These are phyloP conservation scores for Skeletonema tropicum DNA, from an alignment of 108 stramenopile genomes.

Conservation along the genomic window DNA sequence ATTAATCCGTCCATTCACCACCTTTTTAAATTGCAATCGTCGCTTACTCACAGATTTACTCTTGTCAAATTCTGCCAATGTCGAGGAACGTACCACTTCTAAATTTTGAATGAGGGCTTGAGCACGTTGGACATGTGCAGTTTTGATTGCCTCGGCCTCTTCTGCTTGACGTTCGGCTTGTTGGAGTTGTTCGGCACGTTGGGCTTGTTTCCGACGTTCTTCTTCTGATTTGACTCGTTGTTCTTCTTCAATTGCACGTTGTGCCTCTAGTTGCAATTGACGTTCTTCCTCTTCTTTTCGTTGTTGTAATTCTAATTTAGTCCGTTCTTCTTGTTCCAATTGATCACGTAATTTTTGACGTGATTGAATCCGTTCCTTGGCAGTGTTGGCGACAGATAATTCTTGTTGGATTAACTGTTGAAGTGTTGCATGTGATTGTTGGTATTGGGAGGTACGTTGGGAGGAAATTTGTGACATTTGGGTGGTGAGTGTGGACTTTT, in stretches of 20 bases:
- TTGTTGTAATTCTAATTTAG: constrained; percentile 10
- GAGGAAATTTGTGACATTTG: constrained; percentile 29
- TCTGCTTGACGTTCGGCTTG: constrained; percentile 24
- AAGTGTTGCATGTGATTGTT: constrained; percentile 10
- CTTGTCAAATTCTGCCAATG: constrained; percentile 69
- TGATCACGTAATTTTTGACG: constrained; percentile 7
- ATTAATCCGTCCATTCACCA: constrained; percentile 81
- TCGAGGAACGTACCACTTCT: constrained; percentile 40
- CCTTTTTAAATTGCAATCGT: constrained; percentile 82
- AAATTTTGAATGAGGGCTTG: constrained; percentile 61
- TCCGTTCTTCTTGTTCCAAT: constrained; percentile 14
- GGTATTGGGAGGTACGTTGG: constrained; percentile 22
- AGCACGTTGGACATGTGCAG: constrained; percentile 34
- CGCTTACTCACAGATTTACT: constrained; percentile 52
- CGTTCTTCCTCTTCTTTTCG: constrained; percentile 1
- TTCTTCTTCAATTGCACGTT: constrained; percentile 27
- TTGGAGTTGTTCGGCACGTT: not conserved
- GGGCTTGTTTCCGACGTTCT: constrained; percentile 11
- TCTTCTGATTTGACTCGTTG: constrained; percentile 9
- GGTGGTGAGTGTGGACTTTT: constrained; percentile 29
- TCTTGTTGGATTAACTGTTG: constrained; percentile 34
- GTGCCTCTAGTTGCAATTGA: constrained; percentile 5
- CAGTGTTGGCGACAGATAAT: not conserved
- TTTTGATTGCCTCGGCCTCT: constrained; percentile 7
- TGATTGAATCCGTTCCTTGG: constrained; percentile 21